Base-by-base conservation (phyloP, 768 basidiomycete species). In the Fibroporia radiculosa region DNA sequence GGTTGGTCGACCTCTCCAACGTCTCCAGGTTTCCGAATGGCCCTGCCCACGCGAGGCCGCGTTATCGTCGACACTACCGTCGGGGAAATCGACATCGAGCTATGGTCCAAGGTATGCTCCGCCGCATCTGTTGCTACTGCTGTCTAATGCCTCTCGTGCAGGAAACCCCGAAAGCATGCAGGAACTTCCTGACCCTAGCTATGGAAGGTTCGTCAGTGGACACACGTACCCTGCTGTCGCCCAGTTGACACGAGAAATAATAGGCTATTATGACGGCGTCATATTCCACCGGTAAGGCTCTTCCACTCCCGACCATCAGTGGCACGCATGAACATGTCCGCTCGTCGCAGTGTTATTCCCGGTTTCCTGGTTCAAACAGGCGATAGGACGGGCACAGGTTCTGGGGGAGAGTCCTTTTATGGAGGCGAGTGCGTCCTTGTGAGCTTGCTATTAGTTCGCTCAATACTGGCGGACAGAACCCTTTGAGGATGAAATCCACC, bases 191-290 rank as follows among this genome's bases (percentile, higher is more conserved):
- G 32, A 79, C 85, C 13, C 72, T 95, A 37, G 82, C 88, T 1
- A 83, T 93, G 77, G 87, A 93, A 73, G 91, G 90, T 88, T 60
- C 56, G 3, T n/a, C n/a, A n/a, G n/a, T n/a, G n/a, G n/a, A n/a
- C n/a, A n/a, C n/a, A n/a, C n/a, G n/a, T n/a, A n/a, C n/a, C n/a
- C n/a, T n/a, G n/a, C n/a, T n/a, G n/a, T n/a, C n/a, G n/a, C n/a
- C n/a, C n/a, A n/a, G n/a, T n/a, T n/a, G n/a, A n/a, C n/a, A n/a
- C n/a, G n/a, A n/a, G n/a, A n/a, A n/a, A n/a, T n/a, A n/a, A 1
- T 56, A 93, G 93, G 95, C 6, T 97, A 96, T 63, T 98, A 97
- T 65, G 95, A 98, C 48, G 87, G 88, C 26, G 84, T 92, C 43
- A 87, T 95, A 37, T 97, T 97, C 54, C 93, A 96, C 65, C 78